phyloP scores from a whole-genome alignment of 179 eudicot genomes.

The Patellifolia procumbens region DNA sequence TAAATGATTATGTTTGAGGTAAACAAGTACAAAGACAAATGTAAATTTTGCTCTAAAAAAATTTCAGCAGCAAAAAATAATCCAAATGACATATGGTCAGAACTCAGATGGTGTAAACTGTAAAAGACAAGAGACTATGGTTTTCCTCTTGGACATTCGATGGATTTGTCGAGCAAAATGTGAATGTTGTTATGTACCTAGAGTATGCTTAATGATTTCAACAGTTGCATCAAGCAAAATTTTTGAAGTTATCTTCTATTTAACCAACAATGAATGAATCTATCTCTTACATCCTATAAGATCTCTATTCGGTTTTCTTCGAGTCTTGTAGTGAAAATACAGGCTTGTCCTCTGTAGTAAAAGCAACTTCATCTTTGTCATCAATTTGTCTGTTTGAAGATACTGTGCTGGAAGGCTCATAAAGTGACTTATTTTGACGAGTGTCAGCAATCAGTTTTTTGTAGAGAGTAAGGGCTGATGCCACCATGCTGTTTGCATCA shows the following conservation, averaged over 20 bases:
- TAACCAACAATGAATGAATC: conserved; percentile 14
- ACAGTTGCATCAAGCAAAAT: conserved; percentile 17
- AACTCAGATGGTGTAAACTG: no score
- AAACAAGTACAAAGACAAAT: neutral
- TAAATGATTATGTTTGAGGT: no score
- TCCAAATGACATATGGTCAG: neutral
- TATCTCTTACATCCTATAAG: neutral
- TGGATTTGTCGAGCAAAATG: conserved; percentile 1
- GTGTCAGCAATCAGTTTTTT: conserved; percentile 48
- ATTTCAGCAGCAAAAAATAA: neutral
- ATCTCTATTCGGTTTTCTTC: conserved; percentile 17
- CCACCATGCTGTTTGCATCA: conserved; percentile 64
- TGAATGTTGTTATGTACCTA: neutral
- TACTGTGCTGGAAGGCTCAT: neutral
- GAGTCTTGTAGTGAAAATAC: conserved; percentile 48
- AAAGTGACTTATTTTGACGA: conserved; percentile 14
- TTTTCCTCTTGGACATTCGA: neutral
- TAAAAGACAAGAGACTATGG: neutral
- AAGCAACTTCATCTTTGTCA: conserved; percentile 3
- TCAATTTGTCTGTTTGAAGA: conserved; percentile 14
- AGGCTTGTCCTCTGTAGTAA: conserved; percentile 23
- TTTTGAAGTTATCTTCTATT: neutral
- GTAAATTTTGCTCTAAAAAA: neutral
- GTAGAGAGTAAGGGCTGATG: conserved; percentile 63
- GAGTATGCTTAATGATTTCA: conserved; percentile 20